A percentile compares a stretch with the other conserved stretches of the same genome.
Conservation (phyloP, 345 rosid species). For the Gossypium arboreum region DNA sequence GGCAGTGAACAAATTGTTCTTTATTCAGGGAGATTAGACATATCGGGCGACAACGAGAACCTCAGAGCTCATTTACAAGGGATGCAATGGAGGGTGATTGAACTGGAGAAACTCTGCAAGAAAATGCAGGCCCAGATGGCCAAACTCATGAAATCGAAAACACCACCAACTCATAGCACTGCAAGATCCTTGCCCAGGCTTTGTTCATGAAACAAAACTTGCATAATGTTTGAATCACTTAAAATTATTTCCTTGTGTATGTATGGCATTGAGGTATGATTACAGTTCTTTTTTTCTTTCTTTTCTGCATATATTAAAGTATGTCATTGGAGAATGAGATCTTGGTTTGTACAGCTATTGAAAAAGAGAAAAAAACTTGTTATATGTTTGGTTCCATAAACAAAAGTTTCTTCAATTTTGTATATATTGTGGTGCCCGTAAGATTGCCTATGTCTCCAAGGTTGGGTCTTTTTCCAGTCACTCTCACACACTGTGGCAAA, state of each 20-base stretch:
- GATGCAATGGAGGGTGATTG: conserved; percentile 81
- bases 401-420: conserved; percentile 7
- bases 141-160: conserved; percentile 61
- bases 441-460: not conserved
- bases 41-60: conserved; percentile 39
- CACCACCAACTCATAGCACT: conserved; percentile 32
- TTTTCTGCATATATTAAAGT: conserved; percentile 20
- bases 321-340: conserved; percentile 9
- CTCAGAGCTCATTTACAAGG: conserved; percentile 63
- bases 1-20: conserved; percentile 33
- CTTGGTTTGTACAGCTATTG: conserved; percentile 37
- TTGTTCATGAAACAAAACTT: conserved; percentile 53
- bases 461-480: conserved; percentile 32
- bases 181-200: conserved; percentile 73
- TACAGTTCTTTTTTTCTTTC: conserved; percentile 15
- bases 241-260: conserved; percentile 10
- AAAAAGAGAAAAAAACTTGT: conserved; percentile 12
- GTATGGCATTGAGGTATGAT: conserved; percentile 24
- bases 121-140: conserved; percentile 83
- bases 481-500: conserved; percentile 11
- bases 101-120: conserved; percentile 75
- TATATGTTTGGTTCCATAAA: conserved; percentile 8
- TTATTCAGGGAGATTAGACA: conserved; percentile 46
- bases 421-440: not conserved
- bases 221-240: not conserved